These are phyloP conservation scores for Corymbia maculata DNA, from an alignment of 345 rosid species.

Conservation along the genomic window DNA sequence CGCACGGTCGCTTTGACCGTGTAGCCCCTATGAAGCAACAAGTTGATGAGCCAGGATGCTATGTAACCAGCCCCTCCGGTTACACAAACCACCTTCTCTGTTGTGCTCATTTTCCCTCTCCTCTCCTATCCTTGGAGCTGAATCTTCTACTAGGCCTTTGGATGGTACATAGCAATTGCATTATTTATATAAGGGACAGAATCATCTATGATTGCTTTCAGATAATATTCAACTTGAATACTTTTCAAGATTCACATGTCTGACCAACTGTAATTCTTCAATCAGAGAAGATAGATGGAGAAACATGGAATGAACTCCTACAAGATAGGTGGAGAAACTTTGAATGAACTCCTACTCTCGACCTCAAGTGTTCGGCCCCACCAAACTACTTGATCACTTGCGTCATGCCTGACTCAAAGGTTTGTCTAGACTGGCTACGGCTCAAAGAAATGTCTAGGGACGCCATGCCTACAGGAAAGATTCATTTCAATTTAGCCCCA, in stretches of 20 bases:
- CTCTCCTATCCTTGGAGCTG: background rate
- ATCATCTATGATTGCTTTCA: background rate
- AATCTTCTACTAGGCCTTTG: background rate
- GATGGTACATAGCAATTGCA: background rate
- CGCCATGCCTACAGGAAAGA: background rate
- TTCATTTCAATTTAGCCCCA: background rate
- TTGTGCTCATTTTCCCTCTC: background rate
- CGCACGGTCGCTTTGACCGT: conserved; percentile 31
- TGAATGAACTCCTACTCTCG: background rate
- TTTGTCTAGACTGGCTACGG: background rate
- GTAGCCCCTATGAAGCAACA: conserved; percentile 31
- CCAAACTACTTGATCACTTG: background rate
- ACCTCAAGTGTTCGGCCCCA: background rate
- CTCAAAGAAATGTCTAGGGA: background rate
- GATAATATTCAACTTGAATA: background rate
- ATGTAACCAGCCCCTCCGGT: conserved; percentile 38
- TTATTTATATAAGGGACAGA: background rate
- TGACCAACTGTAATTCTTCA: background rate
- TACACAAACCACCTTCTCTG: conserved; percentile 16
- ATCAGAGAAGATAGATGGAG: background rate
- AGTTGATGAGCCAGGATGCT: conserved; percentile 35
- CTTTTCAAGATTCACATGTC: background rate
- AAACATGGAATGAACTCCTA: background rate
- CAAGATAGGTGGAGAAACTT: too few species aligned
- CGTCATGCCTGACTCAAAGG: background rate